Percentiles rank a stretch among this genome's conserved stretches.
phyloP scores from a whole-genome alignment of 2,329 filamentous ascomycete genomes.

The Orbilia brochopaga region DNA sequence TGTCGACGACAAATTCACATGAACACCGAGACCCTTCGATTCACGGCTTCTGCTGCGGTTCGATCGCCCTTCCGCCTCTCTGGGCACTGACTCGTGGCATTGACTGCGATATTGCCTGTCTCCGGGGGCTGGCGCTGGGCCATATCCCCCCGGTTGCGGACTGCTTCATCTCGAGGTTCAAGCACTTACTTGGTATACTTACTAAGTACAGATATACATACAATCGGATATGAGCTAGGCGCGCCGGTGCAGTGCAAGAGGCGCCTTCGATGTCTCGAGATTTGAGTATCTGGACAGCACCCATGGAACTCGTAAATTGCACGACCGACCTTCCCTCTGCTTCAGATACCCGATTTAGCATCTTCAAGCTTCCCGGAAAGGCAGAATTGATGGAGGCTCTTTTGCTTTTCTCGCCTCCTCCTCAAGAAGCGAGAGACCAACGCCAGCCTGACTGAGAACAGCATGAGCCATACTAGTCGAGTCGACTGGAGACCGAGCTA shows the following conservation, averaged over 20 bases:
- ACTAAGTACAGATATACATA: too few relatives aligned
- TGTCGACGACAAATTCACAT: constrained; percentile 15
- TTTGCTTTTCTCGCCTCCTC: constrained; percentile 17
- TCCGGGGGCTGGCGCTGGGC: background rate
- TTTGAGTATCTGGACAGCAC: constrained; percentile 42
- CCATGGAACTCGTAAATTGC: constrained; percentile 27
- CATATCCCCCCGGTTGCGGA: background rate
- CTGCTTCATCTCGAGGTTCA: background rate
- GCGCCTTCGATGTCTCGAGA: constrained; percentile 23
- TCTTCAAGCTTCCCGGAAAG: constrained; percentile 39
- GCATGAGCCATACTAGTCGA: constrained; percentile 11
- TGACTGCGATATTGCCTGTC: background rate
- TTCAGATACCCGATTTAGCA: constrained; percentile 49
- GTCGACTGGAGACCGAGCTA: too few relatives aligned
- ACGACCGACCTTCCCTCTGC: constrained; percentile 28
- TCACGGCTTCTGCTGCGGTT: constrained; percentile 39
- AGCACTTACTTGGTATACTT: too few relatives aligned
- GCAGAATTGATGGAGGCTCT: constrained; percentile 31
- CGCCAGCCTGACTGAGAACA: constrained; percentile 12
- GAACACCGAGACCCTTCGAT: constrained; percentile 12
- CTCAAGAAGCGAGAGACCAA: constrained; percentile 19
- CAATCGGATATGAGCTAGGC: background rate
- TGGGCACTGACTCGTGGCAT: constrained; percentile 25
- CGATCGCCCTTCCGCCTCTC: constrained; percentile 4
- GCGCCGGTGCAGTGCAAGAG: background rate